Evolutionary conservation across 1,284 basidiomycete genomes (phyloP), one percentile per base, ranked within the genome.

Genomic region (Ceraceosorus guamensis): DNA sequence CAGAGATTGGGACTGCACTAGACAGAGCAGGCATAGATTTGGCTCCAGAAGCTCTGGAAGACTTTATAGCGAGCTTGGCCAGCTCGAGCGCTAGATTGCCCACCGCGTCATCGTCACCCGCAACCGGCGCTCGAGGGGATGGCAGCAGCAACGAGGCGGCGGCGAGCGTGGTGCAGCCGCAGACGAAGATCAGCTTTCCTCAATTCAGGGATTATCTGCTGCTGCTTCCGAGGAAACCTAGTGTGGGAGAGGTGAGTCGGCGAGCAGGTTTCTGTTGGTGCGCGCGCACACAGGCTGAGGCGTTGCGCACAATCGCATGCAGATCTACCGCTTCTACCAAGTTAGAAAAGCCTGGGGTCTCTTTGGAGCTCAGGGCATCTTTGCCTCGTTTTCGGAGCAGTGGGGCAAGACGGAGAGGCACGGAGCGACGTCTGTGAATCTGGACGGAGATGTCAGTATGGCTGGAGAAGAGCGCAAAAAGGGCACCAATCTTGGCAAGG

Each of bases 251-350:
- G 39, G 59, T 61, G 48, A 59, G 59, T 60, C n/a, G 24, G 52
- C 37, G 8, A n/a, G 13, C 30, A 54, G 47, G 32, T 52, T 18
- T 10, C 50, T 53, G 39, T 30, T 33, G n/a, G 10, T 53, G 44
- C 37, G n/a, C 50, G 8, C 11, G 14, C 33, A 13, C 51, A 11
- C 16, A 16, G 8, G 6, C 48, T 50, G 48, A 50, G 8, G n/a
- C 37, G 7, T 13, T 48, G 14, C 6, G 34, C 39, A 18, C 31
- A n/a, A n/a, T n/a, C n/a, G n/a, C n/a, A n/a, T n/a, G n/a, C n/a
- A 62, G 58, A 75, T 76, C 56, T 73, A 68, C 55, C 66, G 67
- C 33, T 76, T 76, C 59, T 76, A 76, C 52, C 72, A 76, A 52
- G 72, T 73, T 8, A 55, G 73, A 14, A 75, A 75, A 52, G 72